These are phyloP conservation scores for Cladosporium velox DNA, from an alignment of 2,329 filamentous ascomycete species.

Conservation along the genomic window DNA sequence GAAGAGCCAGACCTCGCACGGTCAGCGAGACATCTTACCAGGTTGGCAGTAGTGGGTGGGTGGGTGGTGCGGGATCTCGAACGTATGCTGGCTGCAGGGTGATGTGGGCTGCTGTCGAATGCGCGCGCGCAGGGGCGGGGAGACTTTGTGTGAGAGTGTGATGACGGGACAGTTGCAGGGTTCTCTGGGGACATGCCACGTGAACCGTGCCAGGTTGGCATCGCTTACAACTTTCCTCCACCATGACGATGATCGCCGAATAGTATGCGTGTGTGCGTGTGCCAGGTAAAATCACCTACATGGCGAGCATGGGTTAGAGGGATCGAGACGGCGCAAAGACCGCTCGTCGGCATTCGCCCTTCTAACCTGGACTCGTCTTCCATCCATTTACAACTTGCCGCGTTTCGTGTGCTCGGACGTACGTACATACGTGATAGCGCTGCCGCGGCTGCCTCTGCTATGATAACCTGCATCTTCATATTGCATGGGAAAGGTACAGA, in stretches of 20 bases:
- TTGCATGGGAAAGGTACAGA: not conserved
- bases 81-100: not conserved
- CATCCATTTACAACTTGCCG: not conserved
- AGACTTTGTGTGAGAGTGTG: not conserved
- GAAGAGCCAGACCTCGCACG: not conserved
- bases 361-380: not conserved
- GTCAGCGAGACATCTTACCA: conserved; percentile 7
- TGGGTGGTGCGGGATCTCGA: not conserved
- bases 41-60: not conserved
- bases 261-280: not conserved
- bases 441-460: not conserved
- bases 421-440: not conserved
- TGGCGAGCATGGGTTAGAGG: not conserved
- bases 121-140: conserved; percentile 1
- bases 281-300: not conserved
- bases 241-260: conserved; percentile 3
- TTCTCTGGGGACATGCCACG: conserved; percentile 7
- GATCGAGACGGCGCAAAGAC: not conserved
- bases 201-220: conserved; percentile 17
- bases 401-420: not conserved
- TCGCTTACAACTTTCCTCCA: conserved; percentile 17
- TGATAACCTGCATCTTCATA: not conserved
- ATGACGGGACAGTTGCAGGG: conserved; percentile 20
- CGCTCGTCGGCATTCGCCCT: not conserved
- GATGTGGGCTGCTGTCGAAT: conserved; percentile 4